Base-by-base conservation (phyloP, 495 filamentous ascomycete genomes). In the Talaromyces adpressus region DNA sequence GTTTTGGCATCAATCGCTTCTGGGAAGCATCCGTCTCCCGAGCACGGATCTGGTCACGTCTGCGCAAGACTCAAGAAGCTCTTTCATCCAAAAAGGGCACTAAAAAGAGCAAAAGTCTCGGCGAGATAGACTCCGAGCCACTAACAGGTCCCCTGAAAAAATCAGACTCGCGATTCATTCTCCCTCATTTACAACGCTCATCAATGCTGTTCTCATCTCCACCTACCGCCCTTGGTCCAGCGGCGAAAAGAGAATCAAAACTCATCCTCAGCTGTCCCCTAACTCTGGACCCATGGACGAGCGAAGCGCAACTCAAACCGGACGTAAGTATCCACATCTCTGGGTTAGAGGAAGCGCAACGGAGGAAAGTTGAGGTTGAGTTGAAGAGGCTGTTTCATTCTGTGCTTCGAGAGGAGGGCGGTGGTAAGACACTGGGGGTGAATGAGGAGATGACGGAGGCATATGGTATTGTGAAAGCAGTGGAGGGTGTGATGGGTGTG, bases 1-100 rank as follows among this genome's bases (percentile, higher is more conserved):
- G 78, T 62, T 75, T 75, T 72, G 76, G 75, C 23, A 74, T 79
- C 34, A 78, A 76, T 29, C 68, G 74, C 9, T 78, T 76, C 64
- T 80, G 78, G 76, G 78, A 78, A 69, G 72, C 70, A 16, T 64
- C 69, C 29, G 59, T 79, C 22, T 68, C 70, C 18, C 73, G 77
- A 3, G 78, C 78, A 32, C 69, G 70, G 30, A 59, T 79, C 53
- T 79, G 77, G 78, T 66, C 73, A 14, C 67, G 68, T 25, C 67
- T 79, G 27, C 72, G 75, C 20, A 58, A 68, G 9, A 72, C 71
- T 49, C 63, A 75, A 45, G 27, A 65, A 6, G 54, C 23, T 18
- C 41, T 71, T 12, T 34, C 68, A n/a, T 39, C 32, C 18, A 62
- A 56, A 14, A 23, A 30, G 6, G 25, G 16, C 23, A 14, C 36